A percentile compares a stretch with the other conserved stretches of the same genome.
Evolutionary conservation across 2,329 filamentous ascomycete species (phyloP).

Genomic region (Magnaporthiopsis incrustans): DNA sequence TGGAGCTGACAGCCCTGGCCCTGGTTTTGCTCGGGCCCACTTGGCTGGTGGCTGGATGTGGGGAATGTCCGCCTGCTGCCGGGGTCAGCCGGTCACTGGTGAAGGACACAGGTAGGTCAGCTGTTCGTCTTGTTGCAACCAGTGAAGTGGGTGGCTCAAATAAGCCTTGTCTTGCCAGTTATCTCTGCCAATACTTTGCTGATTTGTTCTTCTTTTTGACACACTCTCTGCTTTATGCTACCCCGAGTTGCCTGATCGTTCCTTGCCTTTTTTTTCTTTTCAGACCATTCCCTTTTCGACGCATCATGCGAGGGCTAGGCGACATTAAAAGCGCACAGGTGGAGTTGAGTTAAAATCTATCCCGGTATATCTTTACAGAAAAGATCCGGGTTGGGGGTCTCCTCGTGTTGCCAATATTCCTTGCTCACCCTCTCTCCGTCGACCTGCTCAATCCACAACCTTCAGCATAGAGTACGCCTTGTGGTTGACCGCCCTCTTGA

Average conservation of each 20-base stretch:
- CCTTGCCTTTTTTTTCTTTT: too few relatives aligned
- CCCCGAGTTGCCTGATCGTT: too few relatives aligned
- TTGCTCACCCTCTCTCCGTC: background rate
- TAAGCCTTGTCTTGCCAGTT: background rate
- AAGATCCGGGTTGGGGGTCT: too few relatives aligned
- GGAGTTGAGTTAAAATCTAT: too few relatives aligned
- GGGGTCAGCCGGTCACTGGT: too few relatives aligned
- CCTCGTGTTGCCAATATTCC: too few relatives aligned
- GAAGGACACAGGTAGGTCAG: background rate
- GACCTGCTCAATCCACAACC: conserved; percentile 38
- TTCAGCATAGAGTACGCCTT: conserved; percentile 47
- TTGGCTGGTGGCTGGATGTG: background rate
- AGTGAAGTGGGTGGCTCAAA: background rate
- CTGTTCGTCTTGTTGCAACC: background rate
- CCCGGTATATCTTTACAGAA: too few relatives aligned
- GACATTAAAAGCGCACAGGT: too few relatives aligned
- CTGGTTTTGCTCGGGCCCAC: background rate
- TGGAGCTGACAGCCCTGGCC: background rate
- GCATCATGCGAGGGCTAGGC: too few relatives aligned
- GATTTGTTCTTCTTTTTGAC: background rate
- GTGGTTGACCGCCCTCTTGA: conserved; percentile 44
- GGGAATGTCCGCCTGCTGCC: background rate
- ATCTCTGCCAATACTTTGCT: background rate
- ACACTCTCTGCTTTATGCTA: too few relatives aligned
- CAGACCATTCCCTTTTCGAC: too few relatives aligned